These are phyloP conservation scores for Nidularia pulvinata DNA, from an alignment of 768 basidiomycete genomes.

Conservation along the genomic window DNA sequence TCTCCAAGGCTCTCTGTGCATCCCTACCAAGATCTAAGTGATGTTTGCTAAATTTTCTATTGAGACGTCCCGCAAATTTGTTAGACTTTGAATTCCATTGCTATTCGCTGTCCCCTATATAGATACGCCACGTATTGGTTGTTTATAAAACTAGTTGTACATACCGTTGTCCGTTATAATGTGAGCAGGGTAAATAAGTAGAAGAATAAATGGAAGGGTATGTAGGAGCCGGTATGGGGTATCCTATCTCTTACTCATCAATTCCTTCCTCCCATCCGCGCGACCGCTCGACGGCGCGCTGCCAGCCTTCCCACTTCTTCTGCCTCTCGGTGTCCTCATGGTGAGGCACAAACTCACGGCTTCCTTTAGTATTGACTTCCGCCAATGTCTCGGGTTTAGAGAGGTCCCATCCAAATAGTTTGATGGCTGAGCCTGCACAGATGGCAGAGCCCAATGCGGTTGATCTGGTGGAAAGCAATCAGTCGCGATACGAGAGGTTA, in stretches of 20 bases:
- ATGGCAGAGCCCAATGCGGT: constrained; percentile 96
- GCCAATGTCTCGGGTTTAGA: constrained; percentile 77
- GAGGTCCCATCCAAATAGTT: constrained; percentile 92
- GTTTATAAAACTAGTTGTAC: too few species aligned
- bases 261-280: constrained; percentile 76
- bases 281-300: constrained; percentile 84
- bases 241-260: constrained; percentile 10
- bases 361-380: constrained; percentile 88
- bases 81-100: too few species aligned
- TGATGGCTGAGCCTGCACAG: constrained; percentile 87
- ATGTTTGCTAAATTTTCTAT: too few species aligned
- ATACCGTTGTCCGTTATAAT: too few species aligned
- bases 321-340: constrained; percentile 52
- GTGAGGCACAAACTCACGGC: constrained; percentile 62
- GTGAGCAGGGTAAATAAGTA: too few species aligned
- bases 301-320: constrained; percentile 80
- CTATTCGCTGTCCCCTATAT: too few species aligned
- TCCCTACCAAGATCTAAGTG: too few species aligned
- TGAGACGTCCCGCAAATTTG: too few species aligned
- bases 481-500: background rate
- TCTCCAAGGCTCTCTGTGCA: too few species aligned
- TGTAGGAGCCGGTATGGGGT: background rate
- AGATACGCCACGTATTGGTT: too few species aligned
- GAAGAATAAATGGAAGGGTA: background rate
- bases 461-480: constrained; percentile 47